A percentile compares a stretch with the other conserved stretches of the same genome.
phyloP scores from a whole-genome alignment of 169 alveolate genomes.

The Amoebophrya sp. region DNA sequence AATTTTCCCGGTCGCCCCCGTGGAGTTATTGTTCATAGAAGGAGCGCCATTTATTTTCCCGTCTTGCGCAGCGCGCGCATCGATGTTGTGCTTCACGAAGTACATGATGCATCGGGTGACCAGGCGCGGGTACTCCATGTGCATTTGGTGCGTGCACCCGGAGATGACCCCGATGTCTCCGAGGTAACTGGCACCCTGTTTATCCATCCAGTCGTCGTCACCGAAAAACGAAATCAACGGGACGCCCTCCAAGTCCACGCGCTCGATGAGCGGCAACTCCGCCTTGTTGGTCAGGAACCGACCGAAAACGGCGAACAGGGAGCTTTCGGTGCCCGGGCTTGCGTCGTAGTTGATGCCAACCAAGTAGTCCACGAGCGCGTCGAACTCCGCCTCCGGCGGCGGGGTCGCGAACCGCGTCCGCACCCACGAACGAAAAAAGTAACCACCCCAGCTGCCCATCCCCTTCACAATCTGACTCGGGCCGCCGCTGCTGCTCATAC shows the following conservation, averaged over 20 bases:
- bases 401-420: background rate
- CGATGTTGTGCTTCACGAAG: background rate
- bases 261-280: background rate
- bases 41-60: background rate
- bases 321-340: background rate
- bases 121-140: background rate
- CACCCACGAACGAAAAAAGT: background rate
- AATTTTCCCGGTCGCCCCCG: background rate
- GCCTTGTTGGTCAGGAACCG: background rate
- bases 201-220: background rate
- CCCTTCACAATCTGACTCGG: background rate
- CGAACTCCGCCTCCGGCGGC: background rate
- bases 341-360: background rate
- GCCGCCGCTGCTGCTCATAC: background rate
- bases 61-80: background rate
- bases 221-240: background rate
- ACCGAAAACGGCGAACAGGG: background rate
- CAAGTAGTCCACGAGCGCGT: background rate
- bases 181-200: background rate
- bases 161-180: background rate
- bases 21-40: background rate
- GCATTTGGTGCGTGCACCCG: background rate
- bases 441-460: background rate
- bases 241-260: background rate
- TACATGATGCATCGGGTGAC: background rate